A percentile compares a stretch with the other conserved stretches of the same genome.
phyloP scores from a whole-genome alignment of 805 yeast species.

The Cyberlindnera maritima region DNA sequence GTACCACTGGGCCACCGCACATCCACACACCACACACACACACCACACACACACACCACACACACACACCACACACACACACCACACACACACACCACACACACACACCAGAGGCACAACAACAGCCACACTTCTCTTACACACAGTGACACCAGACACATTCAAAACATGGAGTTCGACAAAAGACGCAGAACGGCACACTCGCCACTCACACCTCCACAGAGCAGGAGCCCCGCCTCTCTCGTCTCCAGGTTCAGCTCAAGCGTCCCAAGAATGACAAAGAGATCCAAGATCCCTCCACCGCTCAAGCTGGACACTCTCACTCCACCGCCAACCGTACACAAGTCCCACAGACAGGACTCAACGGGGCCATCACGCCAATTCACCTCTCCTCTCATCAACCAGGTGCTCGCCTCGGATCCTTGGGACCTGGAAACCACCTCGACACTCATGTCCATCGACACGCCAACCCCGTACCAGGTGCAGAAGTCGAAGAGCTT shows the following conservation, averaged over 20 bases:
- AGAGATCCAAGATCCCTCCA: slow-evolving; percentile 24
- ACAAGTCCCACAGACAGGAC: neutral
- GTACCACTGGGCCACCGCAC: no score
- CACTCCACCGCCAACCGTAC: slow-evolving; percentile 25
- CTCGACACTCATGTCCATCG: neutral
- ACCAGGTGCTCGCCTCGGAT: neutral
- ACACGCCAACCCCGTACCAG: slow-evolving; percentile 9
- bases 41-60: no score
- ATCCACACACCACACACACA: no score
- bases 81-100: no score
- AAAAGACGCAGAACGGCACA: slow-evolving; percentile 6
- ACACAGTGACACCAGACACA: neutral
- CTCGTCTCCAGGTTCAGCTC: slow-evolving; percentile 7
- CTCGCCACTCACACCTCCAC: slow-evolving; percentile 10
- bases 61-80: no score
- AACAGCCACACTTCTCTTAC: no score
- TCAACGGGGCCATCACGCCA: neutral
- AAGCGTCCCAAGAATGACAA: slow-evolving; percentile 19
- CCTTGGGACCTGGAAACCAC: neutral
- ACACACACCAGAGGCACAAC: no score
- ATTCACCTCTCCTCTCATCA: slow-evolving; percentile 1
- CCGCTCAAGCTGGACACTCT: slow-evolving; percentile 20
- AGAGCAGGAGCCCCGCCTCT: neutral
- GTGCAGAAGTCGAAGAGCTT: slow-evolving; percentile 15
- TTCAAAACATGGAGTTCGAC: slow-evolving; percentile 6